Evolutionary conservation across 176 grass and related monocot genomes (phyloP).

Genomic region (Ensete ventricosum): DNA sequence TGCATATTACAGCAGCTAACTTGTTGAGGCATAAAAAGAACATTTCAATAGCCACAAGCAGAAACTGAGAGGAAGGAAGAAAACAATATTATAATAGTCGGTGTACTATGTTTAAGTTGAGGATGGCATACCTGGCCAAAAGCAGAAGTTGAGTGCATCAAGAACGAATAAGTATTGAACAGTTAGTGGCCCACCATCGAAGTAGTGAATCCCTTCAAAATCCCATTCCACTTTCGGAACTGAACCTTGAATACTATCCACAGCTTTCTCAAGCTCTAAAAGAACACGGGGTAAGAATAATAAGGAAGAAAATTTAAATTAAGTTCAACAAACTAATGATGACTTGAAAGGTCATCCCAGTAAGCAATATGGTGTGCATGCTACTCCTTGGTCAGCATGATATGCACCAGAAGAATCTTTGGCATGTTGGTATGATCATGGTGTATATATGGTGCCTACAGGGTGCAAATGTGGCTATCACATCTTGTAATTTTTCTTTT

Average conservation of each 20-base stretch:
- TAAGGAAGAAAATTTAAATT: not conserved
- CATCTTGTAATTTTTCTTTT: no score
- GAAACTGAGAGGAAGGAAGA: no score
- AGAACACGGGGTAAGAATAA: not conserved
- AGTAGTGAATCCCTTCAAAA: conserved; percentile 97
- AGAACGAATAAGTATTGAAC: conserved; percentile 84
- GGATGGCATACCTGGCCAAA: conserved; percentile 77
- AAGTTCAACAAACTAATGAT: not conserved
- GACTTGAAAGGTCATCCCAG: not conserved
- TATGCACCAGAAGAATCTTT: no score
- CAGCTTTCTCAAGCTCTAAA: conserved; percentile 74
- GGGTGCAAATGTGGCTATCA: no score
- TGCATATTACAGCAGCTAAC: no score
- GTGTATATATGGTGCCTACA: no score
- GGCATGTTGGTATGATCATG: no score
- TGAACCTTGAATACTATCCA: conserved; percentile 52
- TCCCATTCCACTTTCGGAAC: conserved; percentile 86
- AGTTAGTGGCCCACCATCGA: conserved; percentile 69
- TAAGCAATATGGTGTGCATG: not conserved
- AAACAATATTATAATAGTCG: not conserved
- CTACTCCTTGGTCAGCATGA: no score
- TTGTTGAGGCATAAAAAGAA: no score
- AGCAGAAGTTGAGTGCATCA: conserved; percentile 86
- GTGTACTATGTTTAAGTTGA: not conserved
- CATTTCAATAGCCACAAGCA: no score